Base-by-base conservation (phyloP, 768 basidiomycete genomes). In the Heimioporus sp. region DNA sequence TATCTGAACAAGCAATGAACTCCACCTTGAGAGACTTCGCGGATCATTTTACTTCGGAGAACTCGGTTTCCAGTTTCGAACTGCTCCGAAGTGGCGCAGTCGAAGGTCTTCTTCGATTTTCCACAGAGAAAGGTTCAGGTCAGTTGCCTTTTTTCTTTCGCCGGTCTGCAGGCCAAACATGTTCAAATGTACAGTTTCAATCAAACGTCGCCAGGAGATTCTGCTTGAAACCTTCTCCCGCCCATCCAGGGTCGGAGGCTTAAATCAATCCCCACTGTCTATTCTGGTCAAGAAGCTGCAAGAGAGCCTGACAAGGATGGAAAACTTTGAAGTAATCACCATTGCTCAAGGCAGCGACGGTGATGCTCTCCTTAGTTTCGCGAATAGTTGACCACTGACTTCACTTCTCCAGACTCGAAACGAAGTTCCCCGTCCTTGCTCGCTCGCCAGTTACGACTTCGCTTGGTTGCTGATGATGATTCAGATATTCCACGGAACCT, bases 221-320 rank as follows among this genome's bases (percentile, higher is more conserved):
- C 67, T 99, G 38, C 79, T 92, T 48, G 86, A 91, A 49, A 81
- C 88, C 2, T 90, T 99, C 64, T 80, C 81, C 31, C 78, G 80
- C 38, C 74, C 76, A 56, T 66, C 73, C 24, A 82, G 77, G 58
- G 69, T 66, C 9, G 52, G 78, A 48, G 72, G 53, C 35, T 65
- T 68, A 46, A 72, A 62, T 20, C 85, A 80, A 66, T 84, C 78
- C 9, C 83, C 82, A 0, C 83, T 97, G 38, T 69, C 84, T 2
- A 78, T 87, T 10, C 80, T 99, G 32, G 92, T 98, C 48, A 98
- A 96, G 78, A 94, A 96, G 58, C 70, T 99, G 32, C 97, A 98
- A 68, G 97, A 99, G 71, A 91, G 89, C 65, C 71, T 99, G 20
- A 97, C 97, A 11, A 76, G 93, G 58, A 89, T 98, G 84, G 97